These are phyloP conservation scores for Populus tremula DNA, from an alignment of 345 rosid species.

Conservation along the genomic window DNA sequence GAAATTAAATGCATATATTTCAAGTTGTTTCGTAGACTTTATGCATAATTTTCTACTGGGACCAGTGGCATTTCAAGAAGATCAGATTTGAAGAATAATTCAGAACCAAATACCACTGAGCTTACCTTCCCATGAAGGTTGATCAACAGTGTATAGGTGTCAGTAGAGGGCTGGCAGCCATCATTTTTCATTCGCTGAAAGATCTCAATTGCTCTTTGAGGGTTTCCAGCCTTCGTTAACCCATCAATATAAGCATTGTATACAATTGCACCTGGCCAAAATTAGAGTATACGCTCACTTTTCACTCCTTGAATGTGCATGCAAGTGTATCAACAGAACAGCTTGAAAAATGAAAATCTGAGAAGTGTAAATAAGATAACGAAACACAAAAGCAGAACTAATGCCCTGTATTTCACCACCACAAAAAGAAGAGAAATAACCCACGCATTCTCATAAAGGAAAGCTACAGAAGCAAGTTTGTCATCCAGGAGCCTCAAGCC, in stretches of 20 bases:
- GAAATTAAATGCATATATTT: no score
- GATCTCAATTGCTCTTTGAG: constrained; percentile 58
- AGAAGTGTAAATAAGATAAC: neutral
- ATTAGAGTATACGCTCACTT: neutral
- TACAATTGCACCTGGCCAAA: constrained; percentile 55
- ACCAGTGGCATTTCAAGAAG: no score
- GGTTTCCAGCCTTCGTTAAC: constrained; percentile 62
- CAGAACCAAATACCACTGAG: neutral
- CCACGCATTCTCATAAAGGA: no score
- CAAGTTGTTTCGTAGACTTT: no score
- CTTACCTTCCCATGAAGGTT: constrained; percentile 86
- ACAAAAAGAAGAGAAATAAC: neutral
- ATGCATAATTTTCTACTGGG: no score
- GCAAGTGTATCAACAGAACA: neutral
- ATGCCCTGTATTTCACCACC: neutral
- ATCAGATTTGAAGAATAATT: neutral
- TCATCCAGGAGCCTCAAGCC: no score
- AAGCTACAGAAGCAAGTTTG: no score
- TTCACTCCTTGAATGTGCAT: neutral
- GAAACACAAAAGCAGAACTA: neutral
- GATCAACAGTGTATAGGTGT: constrained; percentile 85
- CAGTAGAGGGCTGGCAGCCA: constrained; percentile 57
- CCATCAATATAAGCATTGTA: constrained; percentile 88
- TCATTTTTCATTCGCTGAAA: constrained; percentile 77
- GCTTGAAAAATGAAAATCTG: neutral